Base-by-base conservation (phyloP, 106 monocot species). In the Narthecium ossifragum region DNA sequence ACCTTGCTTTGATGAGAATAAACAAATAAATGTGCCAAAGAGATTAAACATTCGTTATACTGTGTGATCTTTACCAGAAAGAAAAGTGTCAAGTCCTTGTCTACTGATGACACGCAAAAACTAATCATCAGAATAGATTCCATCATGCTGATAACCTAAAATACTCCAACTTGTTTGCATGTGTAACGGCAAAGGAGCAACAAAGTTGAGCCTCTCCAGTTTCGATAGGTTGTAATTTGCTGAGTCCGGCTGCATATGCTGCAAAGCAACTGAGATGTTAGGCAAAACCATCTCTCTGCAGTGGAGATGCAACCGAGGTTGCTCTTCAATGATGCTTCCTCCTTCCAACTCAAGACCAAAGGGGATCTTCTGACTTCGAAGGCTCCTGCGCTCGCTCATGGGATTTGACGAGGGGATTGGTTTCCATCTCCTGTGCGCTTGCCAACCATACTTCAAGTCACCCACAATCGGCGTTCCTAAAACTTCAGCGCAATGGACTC, bases 401-500 rank as follows among this genome's bases (percentile, higher is more conserved):
- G 31, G 11, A 14, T 31, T 31, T 10, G 69, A 57, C 21, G 22
- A 25, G 9, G 66, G 58, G 22, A 73, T 26, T 0, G 80, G 80
- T 22, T 71, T 52, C 80, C 78, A 81, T 34, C 56, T 78, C 54
- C 30, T 73, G 60, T 90, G 90, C 13, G 75, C 75, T 12, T 69
- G 55, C 78, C 86, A 73, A 13, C 90, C 96, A 46, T 98, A 90
- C 76, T 98, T 98, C 71, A 65, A 84, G 53, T 98, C 90, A 22
- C 96, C 90, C 15, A 98, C 83, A 45, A 98, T 84, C 17, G 96
- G 96, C 26, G 90, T 84, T 38, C 75, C 75, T 11, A 98, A 65
- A 51, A 63, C 84, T 59, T 98, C 96, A 1, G 96, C 90, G 63
- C 90, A 98, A 53, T 98, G 90, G 17, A 98, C 86, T 22, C 96